A percentile compares a stretch with the other conserved stretches of the same genome.
Evolutionary conservation across 768 basidiomycete species (phyloP).

Genomic region (Boletus vinaceobasis): DNA sequence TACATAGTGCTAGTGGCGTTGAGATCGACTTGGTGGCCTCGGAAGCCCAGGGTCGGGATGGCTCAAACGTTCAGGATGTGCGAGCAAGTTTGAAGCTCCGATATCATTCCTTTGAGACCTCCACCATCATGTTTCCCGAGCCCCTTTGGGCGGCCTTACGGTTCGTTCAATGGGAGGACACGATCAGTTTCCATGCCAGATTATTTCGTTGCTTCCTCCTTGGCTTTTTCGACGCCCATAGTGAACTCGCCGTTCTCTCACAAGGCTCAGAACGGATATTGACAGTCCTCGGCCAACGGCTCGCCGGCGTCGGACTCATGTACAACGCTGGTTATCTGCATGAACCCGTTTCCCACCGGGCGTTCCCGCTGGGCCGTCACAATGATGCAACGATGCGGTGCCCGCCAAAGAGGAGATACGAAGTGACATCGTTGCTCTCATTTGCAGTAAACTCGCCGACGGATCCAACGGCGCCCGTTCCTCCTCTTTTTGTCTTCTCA

Average conservation of each 20-base stretch:
- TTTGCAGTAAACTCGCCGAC: background rate
- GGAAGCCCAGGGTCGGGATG: background rate
- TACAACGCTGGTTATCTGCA: background rate
- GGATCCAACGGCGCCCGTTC: background rate
- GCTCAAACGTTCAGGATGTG: background rate
- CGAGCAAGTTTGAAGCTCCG: conserved; percentile 12
- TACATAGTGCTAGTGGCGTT: background rate
- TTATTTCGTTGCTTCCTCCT: conserved; percentile 15
- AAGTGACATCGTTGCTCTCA: background rate
- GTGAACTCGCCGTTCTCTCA: background rate
- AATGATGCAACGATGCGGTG: background rate
- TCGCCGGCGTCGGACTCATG: background rate
- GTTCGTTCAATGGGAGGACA: conserved; percentile 14
- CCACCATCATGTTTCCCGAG: background rate
- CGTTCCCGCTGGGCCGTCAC: background rate
- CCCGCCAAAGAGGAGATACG: conserved; percentile 13
- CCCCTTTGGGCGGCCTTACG: background rate
- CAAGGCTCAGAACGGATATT: background rate
- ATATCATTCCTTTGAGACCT: background rate
- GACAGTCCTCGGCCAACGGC: background rate
- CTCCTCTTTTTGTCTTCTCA: background rate
- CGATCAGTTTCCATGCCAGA: conserved; percentile 6
- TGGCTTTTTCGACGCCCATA: background rate
- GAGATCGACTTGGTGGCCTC: background rate
- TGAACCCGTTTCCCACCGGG: background rate